A percentile compares a stretch with the other conserved stretches of the same genome.
Evolutionary conservation across 2,329 filamentous ascomycete genomes (phyloP).

Genomic region (Ophiostoma sp.): DNA sequence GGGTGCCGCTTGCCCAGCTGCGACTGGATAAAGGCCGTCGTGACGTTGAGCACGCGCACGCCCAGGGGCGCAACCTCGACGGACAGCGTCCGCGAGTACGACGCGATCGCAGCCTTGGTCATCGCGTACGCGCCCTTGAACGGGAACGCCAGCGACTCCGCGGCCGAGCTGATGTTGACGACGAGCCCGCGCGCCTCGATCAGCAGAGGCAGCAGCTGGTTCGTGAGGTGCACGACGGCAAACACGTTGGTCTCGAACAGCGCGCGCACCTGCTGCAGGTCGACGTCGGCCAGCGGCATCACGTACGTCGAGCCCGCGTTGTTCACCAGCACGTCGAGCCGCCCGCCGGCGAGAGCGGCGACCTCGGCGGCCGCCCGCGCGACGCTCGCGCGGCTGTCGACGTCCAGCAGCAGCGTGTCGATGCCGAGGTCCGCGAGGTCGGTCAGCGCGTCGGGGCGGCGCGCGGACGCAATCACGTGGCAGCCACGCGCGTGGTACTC

Average conservation of each 20-base stretch:
- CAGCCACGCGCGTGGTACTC: conserved; percentile 34
- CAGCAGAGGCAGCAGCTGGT: conserved; percentile 45
- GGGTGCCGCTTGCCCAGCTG: conserved; percentile 45
- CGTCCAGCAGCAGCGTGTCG: conserved; percentile 31
- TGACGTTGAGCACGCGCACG: conserved; percentile 51
- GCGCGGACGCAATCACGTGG: conserved; percentile 38
- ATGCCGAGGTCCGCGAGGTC: conserved; percentile 29
- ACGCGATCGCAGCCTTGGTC: conserved; percentile 48
- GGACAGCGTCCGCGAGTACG: conserved; percentile 49
- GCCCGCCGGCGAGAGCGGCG: conserved; percentile 37
- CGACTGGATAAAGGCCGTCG: conserved; percentile 42
- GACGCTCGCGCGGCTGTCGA: conserved; percentile 31
- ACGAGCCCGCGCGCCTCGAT: conserved; percentile 47
- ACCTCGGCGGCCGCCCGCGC: conserved; percentile 33
- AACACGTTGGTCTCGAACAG: conserved; percentile 55
- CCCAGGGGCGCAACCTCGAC: conserved; percentile 48
- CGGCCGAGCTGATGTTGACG: conserved; percentile 51
- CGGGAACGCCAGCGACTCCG: conserved; percentile 46
- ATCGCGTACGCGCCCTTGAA: conserved; percentile 50
- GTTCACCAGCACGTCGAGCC: conserved; percentile 54
- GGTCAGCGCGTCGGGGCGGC: conserved; percentile 34
- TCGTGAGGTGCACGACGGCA: conserved; percentile 49
- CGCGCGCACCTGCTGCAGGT: conserved; percentile 45
- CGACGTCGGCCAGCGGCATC: conserved; percentile 47
- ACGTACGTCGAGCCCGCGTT: conserved; percentile 45